These are phyloP conservation scores for Epichloe sibirici DNA, from an alignment of 2,329 filamentous ascomycete genomes.

Conservation along the genomic window DNA sequence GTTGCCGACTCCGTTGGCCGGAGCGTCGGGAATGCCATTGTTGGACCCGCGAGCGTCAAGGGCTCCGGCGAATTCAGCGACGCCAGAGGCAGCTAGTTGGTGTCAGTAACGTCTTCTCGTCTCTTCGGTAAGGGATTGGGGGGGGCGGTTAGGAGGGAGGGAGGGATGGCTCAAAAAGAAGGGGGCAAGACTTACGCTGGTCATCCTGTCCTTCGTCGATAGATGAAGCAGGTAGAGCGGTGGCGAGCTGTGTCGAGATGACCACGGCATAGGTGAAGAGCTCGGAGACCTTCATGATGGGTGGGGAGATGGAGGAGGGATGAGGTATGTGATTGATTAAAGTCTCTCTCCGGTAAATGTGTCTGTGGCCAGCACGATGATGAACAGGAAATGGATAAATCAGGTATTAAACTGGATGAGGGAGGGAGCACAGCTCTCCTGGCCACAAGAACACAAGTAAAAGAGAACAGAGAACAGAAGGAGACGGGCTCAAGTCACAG, in stretches of 20 bases:
- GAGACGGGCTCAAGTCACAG: neutral
- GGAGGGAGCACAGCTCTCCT: neutral
- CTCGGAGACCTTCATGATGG: slow-evolving; percentile 4
- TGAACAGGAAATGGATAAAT: neutral
- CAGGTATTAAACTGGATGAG: neutral
- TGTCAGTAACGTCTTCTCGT: neutral
- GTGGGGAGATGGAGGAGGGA: no score
- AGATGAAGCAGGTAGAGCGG: neutral
- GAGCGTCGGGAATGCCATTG: neutral
- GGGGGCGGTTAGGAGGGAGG: neutral
- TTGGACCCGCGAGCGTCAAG: neutral
- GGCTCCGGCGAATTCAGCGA: neutral
- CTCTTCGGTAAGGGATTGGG: neutral
- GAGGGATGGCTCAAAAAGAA: neutral
- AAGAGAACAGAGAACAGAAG: neutral
- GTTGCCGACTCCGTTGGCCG: neutral
- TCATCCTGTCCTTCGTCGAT: neutral
- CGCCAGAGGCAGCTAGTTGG: neutral
- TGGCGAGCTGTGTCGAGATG: neutral
- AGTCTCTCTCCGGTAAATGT: no score
- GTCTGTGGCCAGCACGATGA: no score
- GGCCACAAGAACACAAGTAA: neutral
- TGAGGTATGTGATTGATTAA: no score
- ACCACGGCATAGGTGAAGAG: slow-evolving; percentile 2
- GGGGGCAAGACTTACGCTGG: neutral